Percentiles rank a stretch among this genome's conserved stretches.
Conservation (phyloP, 1,284 basidiomycete species). For the Apiotrichum gamsii region DNA sequence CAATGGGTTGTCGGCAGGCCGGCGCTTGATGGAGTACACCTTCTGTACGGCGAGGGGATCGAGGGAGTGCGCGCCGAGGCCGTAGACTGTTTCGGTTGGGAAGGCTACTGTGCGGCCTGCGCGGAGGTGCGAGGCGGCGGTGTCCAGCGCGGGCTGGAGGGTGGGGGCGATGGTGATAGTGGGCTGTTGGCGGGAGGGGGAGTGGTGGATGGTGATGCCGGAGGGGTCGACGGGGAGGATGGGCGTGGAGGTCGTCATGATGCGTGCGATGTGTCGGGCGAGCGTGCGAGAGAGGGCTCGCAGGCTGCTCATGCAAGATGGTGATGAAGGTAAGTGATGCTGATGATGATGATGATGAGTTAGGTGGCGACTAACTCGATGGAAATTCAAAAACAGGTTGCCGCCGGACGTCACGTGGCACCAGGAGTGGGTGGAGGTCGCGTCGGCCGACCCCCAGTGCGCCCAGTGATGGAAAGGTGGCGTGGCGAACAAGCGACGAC, state of each 20-base stretch:
- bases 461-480: too few relatives aligned
- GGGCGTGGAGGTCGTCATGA: conserved; percentile 13
- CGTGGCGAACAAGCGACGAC: too few relatives aligned
- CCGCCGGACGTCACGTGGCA: too few relatives aligned
- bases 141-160: conserved; percentile 26
- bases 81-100: conserved; percentile 98
- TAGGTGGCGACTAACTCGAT: too few relatives aligned
- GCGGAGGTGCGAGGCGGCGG: conserved; percentile 36
- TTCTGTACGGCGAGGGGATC: conserved; percentile 56
- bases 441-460: too few relatives aligned
- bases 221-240: conserved; percentile 30
- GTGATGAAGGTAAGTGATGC: too few relatives aligned
- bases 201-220: conserved; percentile 22
- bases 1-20: conserved; percentile 92
- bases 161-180: conserved; percentile 21
- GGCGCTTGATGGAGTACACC: conserved; percentile 86
- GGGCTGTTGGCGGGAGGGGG: conserved; percentile 28
- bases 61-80: conserved; percentile 81
- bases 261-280: too few relatives aligned
- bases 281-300: not conserved
- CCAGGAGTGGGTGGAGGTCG: too few relatives aligned
- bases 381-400: too few relatives aligned
- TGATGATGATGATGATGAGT: too few relatives aligned
- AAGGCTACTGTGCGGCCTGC: conserved; percentile 62
- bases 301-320: not conserved